phyloP scores from a whole-genome alignment of 2,329 filamentous ascomycete genomes.

The Fusarium nurragi region DNA sequence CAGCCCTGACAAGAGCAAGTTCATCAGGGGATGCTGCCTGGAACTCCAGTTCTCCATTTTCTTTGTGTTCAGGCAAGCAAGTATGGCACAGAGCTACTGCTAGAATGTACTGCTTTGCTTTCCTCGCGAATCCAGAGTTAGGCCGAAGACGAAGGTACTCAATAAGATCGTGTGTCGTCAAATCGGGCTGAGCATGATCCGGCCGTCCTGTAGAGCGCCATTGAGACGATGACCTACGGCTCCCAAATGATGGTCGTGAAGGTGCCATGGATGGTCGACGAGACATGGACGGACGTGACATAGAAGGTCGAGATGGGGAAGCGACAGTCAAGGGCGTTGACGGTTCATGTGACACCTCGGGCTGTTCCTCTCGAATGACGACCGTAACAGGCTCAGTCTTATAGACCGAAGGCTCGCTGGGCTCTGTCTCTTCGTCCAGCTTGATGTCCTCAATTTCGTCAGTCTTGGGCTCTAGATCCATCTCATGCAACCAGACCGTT shows the following conservation, averaged over 20 bases:
- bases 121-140: slow-evolving; percentile 78
- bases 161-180: slow-evolving; percentile 77
- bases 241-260: slow-evolving; percentile 46
- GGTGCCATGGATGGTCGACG: slow-evolving; percentile 42
- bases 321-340: slow-evolving; percentile 29
- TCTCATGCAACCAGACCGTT: slow-evolving; percentile 87
- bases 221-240: slow-evolving; percentile 58
- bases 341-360: slow-evolving; percentile 8
- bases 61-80: slow-evolving; percentile 80
- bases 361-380: slow-evolving; percentile 46
- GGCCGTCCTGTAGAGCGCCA: slow-evolving; percentile 61
- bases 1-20: slow-evolving; percentile 83
- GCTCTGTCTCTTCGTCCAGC: slow-evolving; percentile 34
- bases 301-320: slow-evolving; percentile 47
- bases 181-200: slow-evolving; percentile 62
- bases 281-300: slow-evolving; percentile 38
- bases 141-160: slow-evolving; percentile 81
- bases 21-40: slow-evolving; percentile 93
- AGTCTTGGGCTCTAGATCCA: slow-evolving; percentile 65
- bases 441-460: slow-evolving; percentile 34
- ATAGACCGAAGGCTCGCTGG: slow-evolving; percentile 42
- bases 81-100: slow-evolving; percentile 90
- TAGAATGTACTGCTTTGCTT: slow-evolving; percentile 83
- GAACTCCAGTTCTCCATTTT: slow-evolving; percentile 76
- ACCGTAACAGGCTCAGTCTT: slow-evolving; percentile 45